A percentile compares a stretch with the other conserved stretches of the same genome.
phyloP scores from a whole-genome alignment of 2,329 filamentous ascomycete genomes.

The Epichloe amarillans region DNA sequence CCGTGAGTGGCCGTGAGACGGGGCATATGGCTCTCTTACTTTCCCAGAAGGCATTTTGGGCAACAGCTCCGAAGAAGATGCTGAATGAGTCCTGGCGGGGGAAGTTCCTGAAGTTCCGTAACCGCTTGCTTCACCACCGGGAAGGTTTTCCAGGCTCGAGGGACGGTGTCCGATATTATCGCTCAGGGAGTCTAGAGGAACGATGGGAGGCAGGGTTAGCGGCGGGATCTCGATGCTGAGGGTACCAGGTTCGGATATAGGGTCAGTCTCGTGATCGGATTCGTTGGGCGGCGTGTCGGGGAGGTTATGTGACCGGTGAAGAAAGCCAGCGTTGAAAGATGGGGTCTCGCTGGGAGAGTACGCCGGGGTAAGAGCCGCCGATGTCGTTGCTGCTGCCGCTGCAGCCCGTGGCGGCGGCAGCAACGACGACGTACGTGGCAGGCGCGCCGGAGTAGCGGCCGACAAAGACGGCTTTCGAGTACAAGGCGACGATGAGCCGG shows the following conservation, averaged over 20 bases:
- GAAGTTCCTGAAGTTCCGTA: slow-evolving; percentile 9
- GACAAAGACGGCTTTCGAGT: slow-evolving; percentile 15
- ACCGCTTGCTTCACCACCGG: slow-evolving; percentile 6
- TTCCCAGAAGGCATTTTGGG: slow-evolving; percentile 19
- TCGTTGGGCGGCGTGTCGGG: slow-evolving; percentile 6
- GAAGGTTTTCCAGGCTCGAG: slow-evolving; percentile 4
- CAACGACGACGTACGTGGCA: slow-evolving; percentile 30
- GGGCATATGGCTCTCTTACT: slow-evolving; percentile 15
- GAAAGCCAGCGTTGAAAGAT: background rate
- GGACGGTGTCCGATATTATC: slow-evolving; percentile 1
- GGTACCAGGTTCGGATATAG: background rate
- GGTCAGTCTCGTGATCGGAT: background rate
- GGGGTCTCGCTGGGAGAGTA: slow-evolving; percentile 2
- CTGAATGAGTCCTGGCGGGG: slow-evolving; percentile 1
- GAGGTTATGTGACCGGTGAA: background rate
- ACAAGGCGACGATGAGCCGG: slow-evolving; percentile 8
- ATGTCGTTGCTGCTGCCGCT: slow-evolving; percentile 8
- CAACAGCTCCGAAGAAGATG: slow-evolving; percentile 4
- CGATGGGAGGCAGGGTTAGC: slow-evolving; percentile 13
- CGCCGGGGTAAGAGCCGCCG: slow-evolving; percentile 1
- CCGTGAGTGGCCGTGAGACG: slow-evolving; percentile 17
- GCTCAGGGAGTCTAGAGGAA: slow-evolving; percentile 13
- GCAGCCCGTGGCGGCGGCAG: slow-evolving; percentile 22
- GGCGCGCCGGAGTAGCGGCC: slow-evolving; percentile 18
- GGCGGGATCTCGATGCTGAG: background rate